phyloP scores from a whole-genome alignment of 768 basidiomycete genomes.

The Auricularia auricula-judae region DNA sequence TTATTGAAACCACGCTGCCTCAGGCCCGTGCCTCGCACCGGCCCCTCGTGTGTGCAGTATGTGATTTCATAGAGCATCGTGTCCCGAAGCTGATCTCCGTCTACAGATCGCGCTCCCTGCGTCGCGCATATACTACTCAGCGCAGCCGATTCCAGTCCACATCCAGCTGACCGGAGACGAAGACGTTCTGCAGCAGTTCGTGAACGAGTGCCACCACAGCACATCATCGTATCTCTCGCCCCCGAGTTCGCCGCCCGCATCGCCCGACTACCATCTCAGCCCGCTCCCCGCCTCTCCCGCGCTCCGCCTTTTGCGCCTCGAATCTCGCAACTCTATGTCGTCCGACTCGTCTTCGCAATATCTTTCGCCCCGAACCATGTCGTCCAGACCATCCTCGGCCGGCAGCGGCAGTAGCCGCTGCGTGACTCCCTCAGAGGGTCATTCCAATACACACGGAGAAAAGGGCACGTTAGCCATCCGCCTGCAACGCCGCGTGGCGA shows the following conservation, averaged over 20 bases:
- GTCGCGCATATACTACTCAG: constrained; percentile 39
- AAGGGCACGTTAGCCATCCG: neutral
- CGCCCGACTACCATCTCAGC: too few relatives aligned
- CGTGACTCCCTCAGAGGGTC: neutral
- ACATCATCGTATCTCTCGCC: neutral
- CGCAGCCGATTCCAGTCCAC: constrained; percentile 53
- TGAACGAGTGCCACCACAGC: neutral
- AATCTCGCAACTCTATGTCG: neutral
- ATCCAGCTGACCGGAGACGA: constrained; percentile 35
- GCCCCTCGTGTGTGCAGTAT: constrained; percentile 25
- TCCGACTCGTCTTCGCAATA: neutral
- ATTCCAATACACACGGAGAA: neutral
- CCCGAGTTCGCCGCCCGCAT: neutral
- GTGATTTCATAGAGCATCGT: constrained; percentile 10
- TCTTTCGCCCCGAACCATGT: too few relatives aligned
- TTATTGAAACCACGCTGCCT: constrained; percentile 1
- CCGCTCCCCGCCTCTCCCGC: neutral
- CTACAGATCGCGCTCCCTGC: constrained; percentile 50
- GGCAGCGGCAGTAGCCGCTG: neutral
- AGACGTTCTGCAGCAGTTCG: neutral
- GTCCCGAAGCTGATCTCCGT: neutral
- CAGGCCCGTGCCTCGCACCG: neutral
- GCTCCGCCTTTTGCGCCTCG: neutral
- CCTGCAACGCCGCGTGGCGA: neutral
- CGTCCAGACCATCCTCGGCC: neutral